These are phyloP conservation scores for Pistacia integerrima DNA, from an alignment of 345 rosid genomes.

Conservation along the genomic window DNA sequence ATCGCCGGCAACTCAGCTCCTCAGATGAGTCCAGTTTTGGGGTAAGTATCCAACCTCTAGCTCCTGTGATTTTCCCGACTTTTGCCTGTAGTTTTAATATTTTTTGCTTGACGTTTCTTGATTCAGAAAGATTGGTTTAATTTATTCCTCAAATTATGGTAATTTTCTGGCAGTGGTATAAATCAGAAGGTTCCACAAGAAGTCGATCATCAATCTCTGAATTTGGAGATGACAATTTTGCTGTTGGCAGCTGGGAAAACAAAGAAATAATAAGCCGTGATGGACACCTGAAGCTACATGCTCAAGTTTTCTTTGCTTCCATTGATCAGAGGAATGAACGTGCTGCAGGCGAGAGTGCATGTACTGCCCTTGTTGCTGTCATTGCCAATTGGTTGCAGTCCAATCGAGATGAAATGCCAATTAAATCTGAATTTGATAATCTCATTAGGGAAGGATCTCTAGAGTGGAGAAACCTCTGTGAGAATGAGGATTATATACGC, in stretches of 20 bases:
- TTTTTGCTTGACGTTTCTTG: neutral
- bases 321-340: constrained; percentile 70
- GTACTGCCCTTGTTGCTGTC: constrained; percentile 68
- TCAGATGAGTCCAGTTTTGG: constrained; percentile 54
- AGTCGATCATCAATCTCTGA: constrained; percentile 49
- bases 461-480: constrained; percentile 72
- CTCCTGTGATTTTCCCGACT: neutral
- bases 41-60: constrained; percentile 23
- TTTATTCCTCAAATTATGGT: constrained; percentile 6
- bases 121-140: neutral
- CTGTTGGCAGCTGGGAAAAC: constrained; percentile 65
- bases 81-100: neutral
- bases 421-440: constrained; percentile 61
- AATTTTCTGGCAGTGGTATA: constrained; percentile 38
- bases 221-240: constrained; percentile 61
- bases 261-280: constrained; percentile 65
- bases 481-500: constrained; percentile 42
- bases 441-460: constrained; percentile 67
- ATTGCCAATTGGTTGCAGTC: constrained; percentile 68
- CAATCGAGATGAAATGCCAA: constrained; percentile 52
- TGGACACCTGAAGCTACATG: constrained; percentile 54
- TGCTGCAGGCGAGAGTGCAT: constrained; percentile 81
- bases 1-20: constrained; percentile 62
- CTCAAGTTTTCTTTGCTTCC: constrained; percentile 65
- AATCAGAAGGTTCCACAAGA: constrained; percentile 41